Evolutionary conservation across 108 stramenopile genomes (phyloP).

Genomic region (Schizochytrium sp.): DNA sequence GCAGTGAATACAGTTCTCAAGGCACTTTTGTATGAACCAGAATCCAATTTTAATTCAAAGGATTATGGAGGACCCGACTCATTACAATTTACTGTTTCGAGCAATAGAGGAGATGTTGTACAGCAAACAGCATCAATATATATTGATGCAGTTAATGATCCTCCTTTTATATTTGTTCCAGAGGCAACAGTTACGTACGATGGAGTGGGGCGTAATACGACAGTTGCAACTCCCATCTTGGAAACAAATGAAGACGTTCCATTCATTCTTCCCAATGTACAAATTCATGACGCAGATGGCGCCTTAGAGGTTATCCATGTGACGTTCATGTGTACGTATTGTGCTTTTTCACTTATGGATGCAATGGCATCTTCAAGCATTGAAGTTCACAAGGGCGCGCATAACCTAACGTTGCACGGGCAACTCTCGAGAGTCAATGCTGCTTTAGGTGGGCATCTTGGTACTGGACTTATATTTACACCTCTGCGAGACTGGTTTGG

Average conservation of each 20-base stretch:
- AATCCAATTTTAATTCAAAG: background rate
- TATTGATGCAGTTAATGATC: conserved; percentile 9
- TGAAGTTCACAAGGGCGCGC: background rate
- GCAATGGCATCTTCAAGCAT: background rate
- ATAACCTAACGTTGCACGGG: background rate
- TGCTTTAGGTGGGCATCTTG: background rate
- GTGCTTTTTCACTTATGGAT: background rate
- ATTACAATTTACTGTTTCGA: background rate
- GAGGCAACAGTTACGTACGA: conserved; percentile 45
- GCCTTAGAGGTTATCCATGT: background rate
- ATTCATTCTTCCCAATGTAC: background rate
- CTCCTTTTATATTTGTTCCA: conserved; percentile 4
- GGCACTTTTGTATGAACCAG: background rate
- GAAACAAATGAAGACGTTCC: background rate
- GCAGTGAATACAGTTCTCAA: conserved; percentile 7
- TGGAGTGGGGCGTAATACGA: background rate
- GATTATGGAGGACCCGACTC: background rate
- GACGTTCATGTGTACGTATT: background rate
- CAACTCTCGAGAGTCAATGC: background rate
- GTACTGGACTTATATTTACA: background rate
- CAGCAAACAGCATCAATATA: background rate
- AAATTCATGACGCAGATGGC: conserved; percentile 15
- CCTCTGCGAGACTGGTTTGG: conserved; percentile 1
- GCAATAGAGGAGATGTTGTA: background rate
- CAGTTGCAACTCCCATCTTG: background rate